A percentile compares a stretch with the other conserved stretches of the same genome.
phyloP scores from a whole-genome alignment of 2,329 filamentous ascomycete species.

The Trichoderma sp. region DNA sequence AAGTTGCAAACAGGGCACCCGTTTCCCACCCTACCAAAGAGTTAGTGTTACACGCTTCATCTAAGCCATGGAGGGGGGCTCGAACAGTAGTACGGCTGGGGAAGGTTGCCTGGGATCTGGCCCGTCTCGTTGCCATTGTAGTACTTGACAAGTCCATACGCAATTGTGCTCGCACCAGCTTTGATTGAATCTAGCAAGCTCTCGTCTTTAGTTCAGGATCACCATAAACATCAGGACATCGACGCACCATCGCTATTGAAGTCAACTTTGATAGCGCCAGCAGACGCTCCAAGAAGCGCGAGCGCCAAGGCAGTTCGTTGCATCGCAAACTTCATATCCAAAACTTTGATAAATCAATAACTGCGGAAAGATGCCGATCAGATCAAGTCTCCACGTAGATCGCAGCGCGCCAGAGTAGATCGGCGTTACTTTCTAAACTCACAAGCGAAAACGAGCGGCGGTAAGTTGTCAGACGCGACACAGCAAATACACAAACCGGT shows the following conservation, averaged over 20 bases:
- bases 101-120: slow-evolving; percentile 52
- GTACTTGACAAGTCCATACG: slow-evolving; percentile 44
- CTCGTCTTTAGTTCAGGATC: not conserved
- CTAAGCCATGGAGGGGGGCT: not conserved
- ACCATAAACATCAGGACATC: not conserved
- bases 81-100: slow-evolving; percentile 58
- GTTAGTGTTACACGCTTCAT: not conserved
- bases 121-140: slow-evolving; percentile 55
- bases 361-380: not conserved
- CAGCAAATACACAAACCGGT: not conserved
- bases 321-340: not conserved
- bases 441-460: not conserved
- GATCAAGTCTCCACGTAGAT: not conserved
- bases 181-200: slow-evolving; percentile 15
- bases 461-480: not conserved
- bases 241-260: slow-evolving; percentile 4
- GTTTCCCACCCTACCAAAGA: slow-evolving; percentile 16
- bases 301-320: slow-evolving; percentile 13
- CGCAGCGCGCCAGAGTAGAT: not conserved
- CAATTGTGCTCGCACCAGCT: slow-evolving; percentile 43
- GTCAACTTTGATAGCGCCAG: slow-evolving; percentile 2
- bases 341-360: not conserved
- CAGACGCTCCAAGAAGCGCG: slow-evolving; percentile 19
- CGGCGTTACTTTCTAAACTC: not conserved
- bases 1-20: slow-evolving; percentile 35